A percentile compares a stretch with the other conserved stretches of the same genome.
Conservation (phyloP, 208 protist genomes). For the Trichomonas tenax region DNA sequence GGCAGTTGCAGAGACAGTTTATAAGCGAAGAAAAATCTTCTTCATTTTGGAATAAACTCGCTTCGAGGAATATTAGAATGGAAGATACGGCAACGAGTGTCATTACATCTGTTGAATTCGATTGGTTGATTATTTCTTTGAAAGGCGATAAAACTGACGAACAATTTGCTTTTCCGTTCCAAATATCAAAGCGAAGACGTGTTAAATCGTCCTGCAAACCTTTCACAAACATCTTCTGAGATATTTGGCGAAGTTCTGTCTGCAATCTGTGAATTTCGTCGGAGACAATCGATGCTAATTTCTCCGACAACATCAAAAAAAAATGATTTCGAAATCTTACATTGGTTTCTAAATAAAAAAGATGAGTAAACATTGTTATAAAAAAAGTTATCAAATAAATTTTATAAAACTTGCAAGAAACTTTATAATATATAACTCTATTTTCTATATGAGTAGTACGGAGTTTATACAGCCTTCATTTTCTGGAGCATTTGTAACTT, state of each 20-base stretch:
- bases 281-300: background rate
- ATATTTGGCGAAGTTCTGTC: background rate
- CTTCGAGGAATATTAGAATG: background rate
- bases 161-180: too few relatives aligned
- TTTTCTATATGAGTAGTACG: conserved; percentile 87
- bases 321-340: too few relatives aligned
- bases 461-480: conserved; percentile 99
- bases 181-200: background rate
- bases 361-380: too few relatives aligned
- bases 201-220: background rate
- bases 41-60: background rate
- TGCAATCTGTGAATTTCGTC: background rate
- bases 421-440: background rate
- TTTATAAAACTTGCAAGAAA: too few relatives aligned
- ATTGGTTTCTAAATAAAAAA: too few relatives aligned
- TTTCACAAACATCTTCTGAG: background rate
- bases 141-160: background rate
- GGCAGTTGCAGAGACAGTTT: background rate
- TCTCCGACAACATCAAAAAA: background rate
- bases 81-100: background rate
- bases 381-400: too few relatives aligned
- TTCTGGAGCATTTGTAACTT: conserved; percentile 99
- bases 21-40: background rate
- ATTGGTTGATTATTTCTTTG: background rate
- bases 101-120: background rate